phyloP scores from a whole-genome alignment of 2,329 filamentous ascomycete genomes.

The Fusarium anguioides region DNA sequence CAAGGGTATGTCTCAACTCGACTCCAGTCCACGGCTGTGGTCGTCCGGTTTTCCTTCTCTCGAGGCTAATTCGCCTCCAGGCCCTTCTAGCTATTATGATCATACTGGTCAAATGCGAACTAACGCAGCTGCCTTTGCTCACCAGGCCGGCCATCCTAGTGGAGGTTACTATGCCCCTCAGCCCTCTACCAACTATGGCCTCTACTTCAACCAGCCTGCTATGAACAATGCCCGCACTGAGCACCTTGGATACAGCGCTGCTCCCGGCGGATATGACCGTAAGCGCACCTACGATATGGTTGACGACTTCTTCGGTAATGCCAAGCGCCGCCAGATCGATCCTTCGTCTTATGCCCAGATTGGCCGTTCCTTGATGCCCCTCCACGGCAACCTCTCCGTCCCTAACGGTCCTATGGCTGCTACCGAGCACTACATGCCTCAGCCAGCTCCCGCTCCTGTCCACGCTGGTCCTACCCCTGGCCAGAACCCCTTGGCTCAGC shows the following conservation, averaged over 20 bases:
- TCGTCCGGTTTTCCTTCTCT: slow-evolving; percentile 44
- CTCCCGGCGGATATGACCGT: slow-evolving; percentile 71
- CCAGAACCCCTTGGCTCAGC: slow-evolving; percentile 70
- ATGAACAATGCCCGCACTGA: slow-evolving; percentile 66
- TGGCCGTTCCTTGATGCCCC: slow-evolving; percentile 84
- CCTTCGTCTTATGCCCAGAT: slow-evolving; percentile 91
- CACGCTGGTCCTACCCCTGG: slow-evolving; percentile 68
- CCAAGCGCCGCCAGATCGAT: slow-evolving; percentile 92
- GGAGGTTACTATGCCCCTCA: slow-evolving; percentile 69
- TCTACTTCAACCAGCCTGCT: slow-evolving; percentile 79
- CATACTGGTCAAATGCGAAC: slow-evolving; percentile 72
- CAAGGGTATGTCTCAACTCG: slow-evolving; percentile 60
- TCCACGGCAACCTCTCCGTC: slow-evolving; percentile 77
- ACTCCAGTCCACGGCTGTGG: slow-evolving; percentile 24
- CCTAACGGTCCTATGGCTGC: slow-evolving; percentile 61
- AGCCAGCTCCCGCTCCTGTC: slow-evolving; percentile 56
- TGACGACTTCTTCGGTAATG: slow-evolving; percentile 93
- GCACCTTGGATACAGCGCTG: slow-evolving; percentile 71
- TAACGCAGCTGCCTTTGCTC: slow-evolving; percentile 65
- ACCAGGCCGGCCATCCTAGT: slow-evolving; percentile 63
- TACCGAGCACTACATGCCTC: slow-evolving; percentile 66
- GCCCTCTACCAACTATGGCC: slow-evolving; percentile 70
- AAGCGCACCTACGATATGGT: slow-evolving; percentile 89
- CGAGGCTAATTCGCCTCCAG: slow-evolving; percentile 60
- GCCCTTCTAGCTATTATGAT: slow-evolving; percentile 70